phyloP scores from a whole-genome alignment of 108 stramenopile species.

The Craspedostauros australis region DNA sequence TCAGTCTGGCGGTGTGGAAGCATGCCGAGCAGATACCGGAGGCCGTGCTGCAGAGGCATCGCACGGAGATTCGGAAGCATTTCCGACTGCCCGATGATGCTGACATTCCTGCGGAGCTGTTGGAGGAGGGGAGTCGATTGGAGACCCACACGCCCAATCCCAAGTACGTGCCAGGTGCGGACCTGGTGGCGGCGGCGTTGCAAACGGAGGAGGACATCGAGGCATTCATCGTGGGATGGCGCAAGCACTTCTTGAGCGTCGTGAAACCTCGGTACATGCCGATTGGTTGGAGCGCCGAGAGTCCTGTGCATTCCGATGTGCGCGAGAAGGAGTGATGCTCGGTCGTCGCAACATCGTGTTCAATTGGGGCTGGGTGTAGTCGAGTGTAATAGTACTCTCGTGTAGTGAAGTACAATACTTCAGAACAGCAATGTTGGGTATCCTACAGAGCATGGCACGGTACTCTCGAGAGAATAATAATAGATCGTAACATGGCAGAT shows the following conservation, averaged over 20 bases:
- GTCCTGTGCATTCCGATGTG: conserved; percentile 34
- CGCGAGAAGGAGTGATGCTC: conserved; percentile 1
- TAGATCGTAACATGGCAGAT: too few species aligned
- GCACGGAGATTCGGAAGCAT: conserved; percentile 8
- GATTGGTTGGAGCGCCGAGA: conserved; percentile 64
- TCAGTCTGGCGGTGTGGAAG: conserved; percentile 46
- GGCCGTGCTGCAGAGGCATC: conserved; percentile 27
- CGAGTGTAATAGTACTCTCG: too few species aligned
- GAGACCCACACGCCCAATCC: conserved; percentile 52
- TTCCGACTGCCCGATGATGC: conserved; percentile 2
- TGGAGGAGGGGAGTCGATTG: conserved; percentile 42
- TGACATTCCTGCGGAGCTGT: conserved; percentile 25
- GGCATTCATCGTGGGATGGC: conserved; percentile 66
- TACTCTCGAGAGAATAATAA: too few species aligned
- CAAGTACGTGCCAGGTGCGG: conserved; percentile 51
- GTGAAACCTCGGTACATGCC: conserved; percentile 60
- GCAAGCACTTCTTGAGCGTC: conserved; percentile 49
- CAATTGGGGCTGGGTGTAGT: too few species aligned
- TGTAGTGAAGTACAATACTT: too few species aligned
- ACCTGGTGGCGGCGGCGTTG: conserved; percentile 38
- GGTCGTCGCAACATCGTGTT: too few species aligned
- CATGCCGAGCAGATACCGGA: conserved; percentile 45
- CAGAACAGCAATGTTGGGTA: too few species aligned
- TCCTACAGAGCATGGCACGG: too few species aligned
- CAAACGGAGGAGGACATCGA: conserved; percentile 23